Conservation (phyloP, 345 rosid genomes). For the Populus nigra region DNA sequence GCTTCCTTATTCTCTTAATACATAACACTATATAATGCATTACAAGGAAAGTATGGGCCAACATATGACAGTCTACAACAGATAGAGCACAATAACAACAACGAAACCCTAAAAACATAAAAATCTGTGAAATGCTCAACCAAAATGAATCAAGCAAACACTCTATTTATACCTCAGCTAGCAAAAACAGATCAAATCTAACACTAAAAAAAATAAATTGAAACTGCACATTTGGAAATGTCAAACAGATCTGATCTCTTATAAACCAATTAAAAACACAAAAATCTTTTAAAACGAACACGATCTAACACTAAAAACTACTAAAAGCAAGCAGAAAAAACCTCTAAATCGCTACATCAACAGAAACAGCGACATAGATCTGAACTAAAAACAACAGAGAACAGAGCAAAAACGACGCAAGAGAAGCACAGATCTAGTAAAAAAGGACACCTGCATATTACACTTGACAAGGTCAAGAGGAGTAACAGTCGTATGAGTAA, state of each 20-base stretch:
- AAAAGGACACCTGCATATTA: conserved; percentile 82
- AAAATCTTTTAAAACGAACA: not conserved
- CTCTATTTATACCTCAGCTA: not conserved
- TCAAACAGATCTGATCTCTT: not conserved
- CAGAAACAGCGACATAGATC: not conserved
- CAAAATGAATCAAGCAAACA: not conserved
- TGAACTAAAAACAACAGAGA: not conserved
- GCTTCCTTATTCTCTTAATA: not conserved
- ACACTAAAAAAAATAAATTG: not conserved
- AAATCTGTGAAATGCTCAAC: not conserved
- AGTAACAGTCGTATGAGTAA: conserved; percentile 90
- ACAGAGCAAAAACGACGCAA: conserved; percentile 6
- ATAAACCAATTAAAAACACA: not conserved
- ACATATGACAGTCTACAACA: not conserved
- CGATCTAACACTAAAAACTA: not conserved
- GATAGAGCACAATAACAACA: not conserved
- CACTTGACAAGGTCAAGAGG: conserved; percentile 99
- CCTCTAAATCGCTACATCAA: not conserved
- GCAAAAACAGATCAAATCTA: not conserved
- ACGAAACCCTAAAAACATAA: too few relatives aligned
- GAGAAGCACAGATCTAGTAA: not conserved
- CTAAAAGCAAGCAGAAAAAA: not conserved
- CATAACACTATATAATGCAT: not conserved
- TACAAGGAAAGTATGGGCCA: not conserved
- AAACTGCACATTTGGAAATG: not conserved